Evolutionary conservation across 352 stramenopile species (phyloP).

Genomic region (Phytophthora sp.): DNA sequence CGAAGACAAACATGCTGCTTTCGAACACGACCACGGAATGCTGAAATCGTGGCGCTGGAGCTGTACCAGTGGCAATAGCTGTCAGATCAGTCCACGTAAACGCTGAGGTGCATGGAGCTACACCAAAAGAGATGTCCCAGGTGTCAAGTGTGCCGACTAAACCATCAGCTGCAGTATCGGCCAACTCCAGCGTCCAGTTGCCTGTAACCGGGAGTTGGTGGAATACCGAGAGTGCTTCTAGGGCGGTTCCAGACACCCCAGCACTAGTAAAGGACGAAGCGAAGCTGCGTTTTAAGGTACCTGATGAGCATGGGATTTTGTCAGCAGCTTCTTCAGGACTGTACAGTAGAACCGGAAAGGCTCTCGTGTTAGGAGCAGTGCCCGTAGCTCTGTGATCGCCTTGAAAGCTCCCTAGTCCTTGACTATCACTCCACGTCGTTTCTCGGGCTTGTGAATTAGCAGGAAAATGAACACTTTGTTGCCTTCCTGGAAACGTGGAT

Average conservation of each 20-base stretch:
- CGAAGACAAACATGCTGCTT: slow-evolving; percentile 76
- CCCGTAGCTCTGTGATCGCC: slow-evolving; percentile 42
- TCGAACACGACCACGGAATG: slow-evolving; percentile 65
- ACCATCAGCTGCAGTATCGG: slow-evolving; percentile 48
- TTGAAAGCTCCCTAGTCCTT: slow-evolving; percentile 26
- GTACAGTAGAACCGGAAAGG: slow-evolving; percentile 58
- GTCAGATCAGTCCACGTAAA: slow-evolving; percentile 64
- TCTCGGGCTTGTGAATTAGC: slow-evolving; percentile 41
- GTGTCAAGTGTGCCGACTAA: slow-evolving; percentile 46
- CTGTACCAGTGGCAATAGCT: slow-evolving; percentile 30
- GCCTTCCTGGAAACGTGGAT: slow-evolving; percentile 54
- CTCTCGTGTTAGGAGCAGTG: slow-evolving; percentile 40
- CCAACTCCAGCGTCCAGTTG: slow-evolving; percentile 66
- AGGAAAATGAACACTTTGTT: slow-evolving; percentile 49
- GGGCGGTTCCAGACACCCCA: slow-evolving; percentile 5
- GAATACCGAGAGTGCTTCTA: slow-evolving; percentile 64
- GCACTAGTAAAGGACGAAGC: slow-evolving; percentile 17
- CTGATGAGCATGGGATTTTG: slow-evolving; percentile 25
- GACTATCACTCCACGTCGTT: slow-evolving; percentile 50
- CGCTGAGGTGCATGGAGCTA: slow-evolving; percentile 55
- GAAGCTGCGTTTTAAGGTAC: slow-evolving; percentile 42
- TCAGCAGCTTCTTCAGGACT: slow-evolving; percentile 46
- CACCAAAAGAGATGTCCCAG: slow-evolving; percentile 63
- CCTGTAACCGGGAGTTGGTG: slow-evolving; percentile 56
- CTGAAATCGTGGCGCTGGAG: slow-evolving; percentile 56